These are phyloP conservation scores for Saccharomyces eubayanus DNA, from an alignment of 805 yeast genomes.

Conservation along the genomic window DNA sequence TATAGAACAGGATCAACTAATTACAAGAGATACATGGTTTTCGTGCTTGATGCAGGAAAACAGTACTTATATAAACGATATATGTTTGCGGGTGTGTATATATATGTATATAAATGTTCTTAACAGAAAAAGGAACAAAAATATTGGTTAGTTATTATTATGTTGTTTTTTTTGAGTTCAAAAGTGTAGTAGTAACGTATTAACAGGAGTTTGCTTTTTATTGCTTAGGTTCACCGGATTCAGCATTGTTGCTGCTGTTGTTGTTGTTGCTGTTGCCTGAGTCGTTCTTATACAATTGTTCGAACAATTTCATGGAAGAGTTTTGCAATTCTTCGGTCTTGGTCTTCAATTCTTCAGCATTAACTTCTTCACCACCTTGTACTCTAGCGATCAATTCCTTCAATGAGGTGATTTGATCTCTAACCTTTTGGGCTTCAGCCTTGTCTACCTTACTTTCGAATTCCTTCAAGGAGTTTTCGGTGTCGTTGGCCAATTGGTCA, in stretches of 20 bases:
- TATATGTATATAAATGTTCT: slow-evolving; percentile 1
- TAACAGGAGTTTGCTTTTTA: not conserved
- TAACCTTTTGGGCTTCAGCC: slow-evolving; percentile 39
- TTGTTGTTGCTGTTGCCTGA: slow-evolving; percentile 12
- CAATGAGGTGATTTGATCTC: slow-evolving; percentile 45
- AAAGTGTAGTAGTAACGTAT: not conserved
- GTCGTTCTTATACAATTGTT: slow-evolving; percentile 42
- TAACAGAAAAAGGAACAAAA: not conserved
- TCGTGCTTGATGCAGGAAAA: not conserved
- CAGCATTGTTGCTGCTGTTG: not conserved
- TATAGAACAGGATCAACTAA: not conserved
- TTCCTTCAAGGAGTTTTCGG: slow-evolving; percentile 76
- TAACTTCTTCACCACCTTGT: slow-evolving; percentile 50
- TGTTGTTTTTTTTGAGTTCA: not conserved
- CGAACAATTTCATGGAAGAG: slow-evolving; percentile 67
- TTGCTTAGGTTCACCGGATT: slow-evolving; percentile 11
- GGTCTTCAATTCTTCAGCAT: slow-evolving; percentile 53
- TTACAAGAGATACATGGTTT: not conserved
- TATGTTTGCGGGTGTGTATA: not conserved
- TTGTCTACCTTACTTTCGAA: slow-evolving; percentile 53
- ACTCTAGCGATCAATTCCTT: slow-evolving; percentile 63
- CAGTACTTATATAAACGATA: not conserved
- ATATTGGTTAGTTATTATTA: not conserved
- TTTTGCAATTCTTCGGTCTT: slow-evolving; percentile 70
- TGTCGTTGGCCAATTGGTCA: slow-evolving; percentile 74